Percentiles rank a stretch among this genome's conserved stretches.
Conservation (phyloP, 257 asterid species). For the Leonotis leonurus region DNA sequence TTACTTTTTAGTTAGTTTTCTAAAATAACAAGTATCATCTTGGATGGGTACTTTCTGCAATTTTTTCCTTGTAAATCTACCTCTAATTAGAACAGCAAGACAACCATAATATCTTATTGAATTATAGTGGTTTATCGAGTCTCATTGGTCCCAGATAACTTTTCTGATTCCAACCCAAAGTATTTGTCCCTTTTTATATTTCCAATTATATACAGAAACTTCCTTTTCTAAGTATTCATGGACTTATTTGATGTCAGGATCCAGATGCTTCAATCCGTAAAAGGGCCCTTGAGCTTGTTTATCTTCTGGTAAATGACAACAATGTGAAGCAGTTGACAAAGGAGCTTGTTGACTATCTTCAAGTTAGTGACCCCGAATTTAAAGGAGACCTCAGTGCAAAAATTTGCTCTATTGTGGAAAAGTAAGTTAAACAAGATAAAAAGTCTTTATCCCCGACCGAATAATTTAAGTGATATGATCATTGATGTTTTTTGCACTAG, state of each 20-base stretch:
- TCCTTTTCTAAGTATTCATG: constrained; percentile 8
- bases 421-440: constrained; percentile 48
- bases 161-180: not conserved
- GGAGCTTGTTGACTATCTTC: constrained; percentile 80
- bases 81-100: not conserved
- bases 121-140: not conserved
- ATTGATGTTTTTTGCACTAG: not conserved
- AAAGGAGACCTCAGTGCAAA: constrained; percentile 80
- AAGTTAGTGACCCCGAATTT: constrained; percentile 76
- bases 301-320: constrained; percentile 78
- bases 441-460: not conserved
- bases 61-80: not conserved
- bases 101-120: constrained; percentile 4
- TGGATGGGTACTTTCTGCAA: not conserved
- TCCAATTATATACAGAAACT: not conserved
- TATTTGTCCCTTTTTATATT: not conserved
- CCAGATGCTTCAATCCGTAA: constrained; percentile 93
- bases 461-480: not conserved
- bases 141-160: not conserved
- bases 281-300: constrained; percentile 90
- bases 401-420: constrained; percentile 88
- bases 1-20: not conserved
- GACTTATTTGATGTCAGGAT: constrained; percentile 52
- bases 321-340: constrained; percentile 77
- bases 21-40: not conserved